phyloP scores from a whole-genome alignment of 257 asterid species.

The Solanum tarijense region DNA sequence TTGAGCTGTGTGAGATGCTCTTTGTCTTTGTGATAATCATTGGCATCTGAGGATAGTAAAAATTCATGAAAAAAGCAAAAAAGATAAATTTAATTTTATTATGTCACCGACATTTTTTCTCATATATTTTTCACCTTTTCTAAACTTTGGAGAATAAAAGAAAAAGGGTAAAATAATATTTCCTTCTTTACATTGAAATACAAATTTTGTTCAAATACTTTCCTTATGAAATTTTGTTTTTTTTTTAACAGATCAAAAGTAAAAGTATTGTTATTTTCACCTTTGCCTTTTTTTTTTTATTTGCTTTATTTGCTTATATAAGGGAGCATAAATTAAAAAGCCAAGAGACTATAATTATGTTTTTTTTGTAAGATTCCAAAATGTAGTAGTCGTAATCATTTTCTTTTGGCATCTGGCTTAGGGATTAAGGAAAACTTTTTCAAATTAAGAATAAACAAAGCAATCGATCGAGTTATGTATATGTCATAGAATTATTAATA shows the following conservation, averaged over 20 bases:
- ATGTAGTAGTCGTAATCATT: neutral
- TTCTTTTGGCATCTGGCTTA: neutral
- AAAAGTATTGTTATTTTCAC: slow-evolving; percentile 25
- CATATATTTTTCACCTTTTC: neutral
- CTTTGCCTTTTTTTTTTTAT: slow-evolving; percentile 12
- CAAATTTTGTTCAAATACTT: neutral
- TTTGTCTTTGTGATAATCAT: neutral
- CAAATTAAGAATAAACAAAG: neutral
- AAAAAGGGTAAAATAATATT: neutral
- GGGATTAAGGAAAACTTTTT: neutral
- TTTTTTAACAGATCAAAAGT: slow-evolving; percentile 22
- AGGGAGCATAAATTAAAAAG: neutral
- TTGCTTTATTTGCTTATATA: neutral
- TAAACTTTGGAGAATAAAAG: neutral
- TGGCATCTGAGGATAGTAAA: neutral
- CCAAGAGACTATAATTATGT: neutral
- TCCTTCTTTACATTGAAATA: neutral
- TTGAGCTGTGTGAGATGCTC: neutral
- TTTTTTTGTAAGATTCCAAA: neutral
- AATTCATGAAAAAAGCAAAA: neutral
- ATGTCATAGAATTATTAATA: neutral
- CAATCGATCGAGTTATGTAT: neutral
- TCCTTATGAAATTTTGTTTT: neutral
- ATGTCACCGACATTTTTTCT: neutral
- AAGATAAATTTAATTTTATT: neutral